A percentile compares a stretch with the other conserved stretches of the same genome.
These are phyloP conservation scores for Collybia sp. DNA, from an alignment of 768 basidiomycete genomes.

Conservation along the genomic window DNA sequence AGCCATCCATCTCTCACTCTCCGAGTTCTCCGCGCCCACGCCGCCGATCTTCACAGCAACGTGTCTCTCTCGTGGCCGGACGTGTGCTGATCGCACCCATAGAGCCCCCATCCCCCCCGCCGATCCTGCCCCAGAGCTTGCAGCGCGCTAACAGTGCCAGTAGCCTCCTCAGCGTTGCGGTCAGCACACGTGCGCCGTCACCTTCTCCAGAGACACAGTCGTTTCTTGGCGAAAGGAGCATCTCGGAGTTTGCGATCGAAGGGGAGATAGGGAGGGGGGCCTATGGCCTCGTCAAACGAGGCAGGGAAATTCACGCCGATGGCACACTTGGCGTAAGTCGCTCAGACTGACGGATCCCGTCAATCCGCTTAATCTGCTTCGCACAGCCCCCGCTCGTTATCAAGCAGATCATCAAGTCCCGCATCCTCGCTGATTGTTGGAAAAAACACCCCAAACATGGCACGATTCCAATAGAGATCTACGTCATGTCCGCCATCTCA, in stretches of 20 bases:
- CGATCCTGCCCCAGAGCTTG: slow-evolving; percentile 55
- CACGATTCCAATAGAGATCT: slow-evolving; percentile 97
- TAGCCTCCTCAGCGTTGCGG: slow-evolving; percentile 55
- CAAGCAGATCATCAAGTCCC: slow-evolving; percentile 97
- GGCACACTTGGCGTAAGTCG: slow-evolving; percentile 79
- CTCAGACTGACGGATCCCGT: slow-evolving; percentile 8
- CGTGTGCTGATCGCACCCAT: slow-evolving; percentile 74
- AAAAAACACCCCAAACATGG: slow-evolving; percentile 93
- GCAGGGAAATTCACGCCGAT: slow-evolving; percentile 68
- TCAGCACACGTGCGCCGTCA: slow-evolving; percentile 61
- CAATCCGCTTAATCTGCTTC: slow-evolving; percentile 15
- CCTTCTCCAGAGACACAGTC: slow-evolving; percentile 41
- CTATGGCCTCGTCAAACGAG: slow-evolving; percentile 92
- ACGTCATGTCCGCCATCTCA: slow-evolving; percentile 88
- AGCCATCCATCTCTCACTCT: slow-evolving; percentile 30
- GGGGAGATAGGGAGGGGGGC: slow-evolving; percentile 91
- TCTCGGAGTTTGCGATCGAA: slow-evolving; percentile 83
- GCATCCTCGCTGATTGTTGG: slow-evolving; percentile 99
- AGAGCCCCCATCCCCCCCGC: slow-evolving; percentile 66
- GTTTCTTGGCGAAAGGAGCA: slow-evolving; percentile 62
- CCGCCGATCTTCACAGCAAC: slow-evolving; percentile 77
- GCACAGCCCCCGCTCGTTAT: slow-evolving; percentile 83
- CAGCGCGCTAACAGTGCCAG: slow-evolving; percentile 59
- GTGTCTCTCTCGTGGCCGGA: slow-evolving; percentile 80
- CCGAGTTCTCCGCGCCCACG: slow-evolving; percentile 62